These are phyloP conservation scores for Keithomyces neogunnii DNA, from an alignment of 2,329 filamentous ascomycete genomes.

Conservation along the genomic window DNA sequence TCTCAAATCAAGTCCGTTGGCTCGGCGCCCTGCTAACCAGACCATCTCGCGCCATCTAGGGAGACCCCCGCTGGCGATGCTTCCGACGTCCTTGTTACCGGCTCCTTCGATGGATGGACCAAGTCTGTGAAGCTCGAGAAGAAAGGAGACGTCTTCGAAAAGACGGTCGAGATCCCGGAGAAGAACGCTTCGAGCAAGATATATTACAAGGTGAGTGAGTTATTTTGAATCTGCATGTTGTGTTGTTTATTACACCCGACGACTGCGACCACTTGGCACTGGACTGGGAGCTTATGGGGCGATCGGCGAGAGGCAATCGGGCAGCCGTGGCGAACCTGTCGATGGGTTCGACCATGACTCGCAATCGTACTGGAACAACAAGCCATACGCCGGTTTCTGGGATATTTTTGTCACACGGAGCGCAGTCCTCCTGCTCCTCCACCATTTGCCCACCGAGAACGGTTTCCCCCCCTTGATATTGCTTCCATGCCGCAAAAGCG, in stretches of 20 bases:
- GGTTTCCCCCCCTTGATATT: neutral
- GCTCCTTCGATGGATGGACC: conserved; percentile 90
- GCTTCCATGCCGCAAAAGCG: neutral
- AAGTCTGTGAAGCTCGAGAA: conserved; percentile 80
- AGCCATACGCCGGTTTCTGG: too few relatives aligned
- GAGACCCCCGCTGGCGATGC: conserved; percentile 76
- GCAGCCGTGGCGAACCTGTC: neutral
- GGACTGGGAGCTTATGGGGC: neutral
- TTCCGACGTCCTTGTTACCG: conserved; percentile 62
- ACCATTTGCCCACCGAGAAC: too few relatives aligned
- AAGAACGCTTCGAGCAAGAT: conserved; percentile 55
- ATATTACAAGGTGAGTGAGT: conserved; percentile 76
- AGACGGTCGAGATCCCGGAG: conserved; percentile 65
- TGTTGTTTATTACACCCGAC: neutral
- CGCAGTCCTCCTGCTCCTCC: too few relatives aligned
- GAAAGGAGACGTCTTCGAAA: conserved; percentile 64
- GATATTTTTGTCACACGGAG: too few relatives aligned
- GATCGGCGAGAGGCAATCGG: neutral
- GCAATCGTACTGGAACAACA: too few relatives aligned
- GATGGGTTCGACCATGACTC: too few relatives aligned
- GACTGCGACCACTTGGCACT: neutral
- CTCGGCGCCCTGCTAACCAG: conserved; percentile 4
- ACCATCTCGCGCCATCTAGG: conserved; percentile 42
- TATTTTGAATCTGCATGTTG: neutral
- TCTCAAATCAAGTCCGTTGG: too few relatives aligned